These are phyloP conservation scores for Endocalyx cinctus DNA, from an alignment of 2,329 filamentous ascomycete genomes.

Conservation along the genomic window DNA sequence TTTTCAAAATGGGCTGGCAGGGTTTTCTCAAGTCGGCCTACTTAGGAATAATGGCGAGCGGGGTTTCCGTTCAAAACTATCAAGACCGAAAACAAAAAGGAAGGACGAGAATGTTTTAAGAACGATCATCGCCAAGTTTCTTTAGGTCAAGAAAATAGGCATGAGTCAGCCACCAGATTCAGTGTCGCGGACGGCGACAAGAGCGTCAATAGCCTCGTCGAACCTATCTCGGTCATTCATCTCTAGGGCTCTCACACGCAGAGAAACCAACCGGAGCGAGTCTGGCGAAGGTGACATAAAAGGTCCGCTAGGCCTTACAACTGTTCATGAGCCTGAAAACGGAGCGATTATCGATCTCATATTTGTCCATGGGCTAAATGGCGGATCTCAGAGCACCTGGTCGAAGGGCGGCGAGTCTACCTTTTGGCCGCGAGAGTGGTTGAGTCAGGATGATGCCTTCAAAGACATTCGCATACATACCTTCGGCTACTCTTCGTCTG, in stretches of 20 bases:
- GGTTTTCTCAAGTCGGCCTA: no score
- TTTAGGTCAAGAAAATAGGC: no score
- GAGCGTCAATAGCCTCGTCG: no score
- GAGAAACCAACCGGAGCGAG: no score
- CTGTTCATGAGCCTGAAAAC: conserved; percentile 10
- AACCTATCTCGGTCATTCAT: conserved; percentile 10
- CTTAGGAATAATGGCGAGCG: no score
- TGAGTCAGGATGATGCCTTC: conserved; percentile 26
- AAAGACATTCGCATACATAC: conserved; percentile 27
- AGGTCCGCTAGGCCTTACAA: conserved; percentile 20
- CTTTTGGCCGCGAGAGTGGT: conserved; percentile 32
- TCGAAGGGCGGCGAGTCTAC: conserved; percentile 11
- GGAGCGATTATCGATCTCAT: conserved; percentile 22
- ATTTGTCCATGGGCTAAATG: conserved; percentile 36
- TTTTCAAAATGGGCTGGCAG: no score
- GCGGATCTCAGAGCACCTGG: conserved; percentile 32
- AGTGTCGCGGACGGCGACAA: no score
- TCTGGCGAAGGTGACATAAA: conserved; percentile 11
- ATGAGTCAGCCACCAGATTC: no score
- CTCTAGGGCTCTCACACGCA: conserved; percentile 1
- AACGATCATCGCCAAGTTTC: no score
- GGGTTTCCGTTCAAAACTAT: no score
- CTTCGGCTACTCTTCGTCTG: conserved; percentile 22
- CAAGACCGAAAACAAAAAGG: no score
- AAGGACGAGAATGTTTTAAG: no score